phyloP scores from a whole-genome alignment of 2,329 filamentous ascomycete species.

The Colletotrichum lentis region DNA sequence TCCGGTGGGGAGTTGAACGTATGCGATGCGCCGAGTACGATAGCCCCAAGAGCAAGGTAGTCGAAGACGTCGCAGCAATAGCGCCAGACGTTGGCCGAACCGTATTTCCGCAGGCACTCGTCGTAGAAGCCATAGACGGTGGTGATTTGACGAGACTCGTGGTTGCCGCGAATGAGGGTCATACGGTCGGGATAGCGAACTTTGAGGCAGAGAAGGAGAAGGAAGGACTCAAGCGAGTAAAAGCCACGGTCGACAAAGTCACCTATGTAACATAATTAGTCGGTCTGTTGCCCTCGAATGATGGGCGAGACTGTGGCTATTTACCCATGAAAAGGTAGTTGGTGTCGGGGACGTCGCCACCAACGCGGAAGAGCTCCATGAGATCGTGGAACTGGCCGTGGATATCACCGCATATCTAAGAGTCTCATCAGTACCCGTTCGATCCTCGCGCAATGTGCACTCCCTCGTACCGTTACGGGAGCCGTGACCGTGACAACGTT shows the following conservation, averaged over 20 bases:
- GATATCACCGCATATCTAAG: conserved; percentile 91
- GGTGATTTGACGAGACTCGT: conserved; percentile 96
- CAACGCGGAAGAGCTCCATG: conserved; percentile 95
- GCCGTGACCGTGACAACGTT: conserved; percentile 96
- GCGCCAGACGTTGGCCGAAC: conserved; percentile 94
- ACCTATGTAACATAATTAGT: conserved; percentile 57
- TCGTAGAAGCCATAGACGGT: conserved; percentile 99
- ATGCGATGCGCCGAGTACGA: conserved; percentile 87
- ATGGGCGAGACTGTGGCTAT: conserved; percentile 28
- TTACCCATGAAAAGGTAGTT: conserved; percentile 97
- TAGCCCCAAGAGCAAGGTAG: conserved; percentile 88
- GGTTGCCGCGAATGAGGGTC: conserved; percentile 93
- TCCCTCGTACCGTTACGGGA: conserved; percentile 80
- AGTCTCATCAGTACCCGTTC: conserved; percentile 6
- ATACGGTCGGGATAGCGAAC: conserved; percentile 97
- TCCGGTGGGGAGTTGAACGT: conserved; percentile 58
- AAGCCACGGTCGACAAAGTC: conserved; percentile 98
- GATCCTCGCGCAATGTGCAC: background rate
- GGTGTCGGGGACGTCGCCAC: conserved; percentile 91
- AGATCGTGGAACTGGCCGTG: conserved; percentile 96
- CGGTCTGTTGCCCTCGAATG: background rate
- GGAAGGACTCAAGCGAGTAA: conserved; percentile 96
- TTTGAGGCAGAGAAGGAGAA: conserved; percentile 94
- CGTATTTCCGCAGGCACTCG: conserved; percentile 94
- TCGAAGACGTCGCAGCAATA: conserved; percentile 99